A percentile compares a stretch with the other conserved stretches of the same genome.
phyloP scores from a whole-genome alignment of 345 rosid genomes.

The Nephelium lappaceum region DNA sequence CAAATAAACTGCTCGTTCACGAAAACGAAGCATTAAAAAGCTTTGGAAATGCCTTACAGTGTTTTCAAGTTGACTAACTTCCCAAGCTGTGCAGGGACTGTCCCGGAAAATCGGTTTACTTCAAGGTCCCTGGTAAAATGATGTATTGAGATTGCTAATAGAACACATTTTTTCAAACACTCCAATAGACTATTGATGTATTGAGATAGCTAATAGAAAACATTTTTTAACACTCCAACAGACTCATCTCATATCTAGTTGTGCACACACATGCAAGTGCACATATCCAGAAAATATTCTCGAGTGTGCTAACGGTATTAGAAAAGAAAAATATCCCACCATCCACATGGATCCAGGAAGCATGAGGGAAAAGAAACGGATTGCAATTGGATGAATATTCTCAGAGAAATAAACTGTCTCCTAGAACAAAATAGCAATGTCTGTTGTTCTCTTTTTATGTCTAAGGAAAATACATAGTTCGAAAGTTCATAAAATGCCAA shows the following conservation, averaged over 20 bases:
- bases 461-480: too few relatives aligned
- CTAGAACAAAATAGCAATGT: too few relatives aligned
- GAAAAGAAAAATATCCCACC: not conserved
- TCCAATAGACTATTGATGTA: not conserved
- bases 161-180: not conserved
- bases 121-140: constrained; percentile 42
- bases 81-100: constrained; percentile 46
- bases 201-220: not conserved
- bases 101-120: constrained; percentile 50
- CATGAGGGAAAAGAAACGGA: too few relatives aligned
- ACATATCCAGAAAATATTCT: not conserved
- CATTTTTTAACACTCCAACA: too few relatives aligned
- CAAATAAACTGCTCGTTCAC: not conserved
- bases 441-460: too few relatives aligned
- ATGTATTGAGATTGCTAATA: constrained; percentile 1
- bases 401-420: not conserved
- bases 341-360: too few relatives aligned
- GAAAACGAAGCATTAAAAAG: not conserved
- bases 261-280: not conserved
- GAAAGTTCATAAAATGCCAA: too few relatives aligned
- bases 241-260: not conserved
- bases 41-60: constrained; percentile 41
- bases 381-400: not conserved
- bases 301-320: not conserved
- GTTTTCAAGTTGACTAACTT: constrained; percentile 40